Evolutionary conservation across 2,329 filamentous ascomycete genomes (phyloP), one percentile per base, ranked within the genome.

Genomic region (Volutella citrinella): DNA sequence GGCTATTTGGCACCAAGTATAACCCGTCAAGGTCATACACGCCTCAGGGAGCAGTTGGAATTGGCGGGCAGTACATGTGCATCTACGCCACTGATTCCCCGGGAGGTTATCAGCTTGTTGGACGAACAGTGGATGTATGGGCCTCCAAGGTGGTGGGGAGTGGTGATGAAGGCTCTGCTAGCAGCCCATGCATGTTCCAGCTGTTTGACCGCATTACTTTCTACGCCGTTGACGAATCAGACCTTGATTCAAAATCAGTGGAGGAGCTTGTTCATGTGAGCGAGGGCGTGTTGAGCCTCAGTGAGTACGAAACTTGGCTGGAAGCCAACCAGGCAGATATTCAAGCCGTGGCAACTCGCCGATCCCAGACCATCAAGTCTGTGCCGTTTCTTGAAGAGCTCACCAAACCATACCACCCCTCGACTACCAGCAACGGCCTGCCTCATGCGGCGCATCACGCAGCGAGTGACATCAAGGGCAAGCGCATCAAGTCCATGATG

Each of bases 11-110:
- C 9, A 60, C 57, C 17, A 64, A 64, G 25, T 63, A 64, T 39
- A 64, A 63, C 22, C 61, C 60, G 2, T 61, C 61, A 3, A 50
- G 61, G 3, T 61, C 58, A 5, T 62, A 55, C 23, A 64, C 61
- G 1, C 61, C 61, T n/a, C 46, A 50, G 11, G 51, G 56, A 0
- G 51, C 59, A 6, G 60, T 64, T 2, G 60, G 61, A 2, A 54
- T 63, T 6, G 61, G 59, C 0, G 61, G 61, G 0, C 55, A 62
- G 38, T 63, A 61, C 28, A 59, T 64, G 51, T 63, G 61, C 26
- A 61, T 64, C n/a, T 64, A 63, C 28, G 58, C 57, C 8, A 57
- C 57, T 10, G 55, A 62, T 21, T 60, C 57, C 5, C 61, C 61
- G 3, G 61, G 61, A 4, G 61, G 61, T 0, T 64, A 64, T 41